These are phyloP conservation scores for Calamus simplicifolius DNA, from an alignment of 176 grass and related monocot genomes.

Conservation along the genomic window DNA sequence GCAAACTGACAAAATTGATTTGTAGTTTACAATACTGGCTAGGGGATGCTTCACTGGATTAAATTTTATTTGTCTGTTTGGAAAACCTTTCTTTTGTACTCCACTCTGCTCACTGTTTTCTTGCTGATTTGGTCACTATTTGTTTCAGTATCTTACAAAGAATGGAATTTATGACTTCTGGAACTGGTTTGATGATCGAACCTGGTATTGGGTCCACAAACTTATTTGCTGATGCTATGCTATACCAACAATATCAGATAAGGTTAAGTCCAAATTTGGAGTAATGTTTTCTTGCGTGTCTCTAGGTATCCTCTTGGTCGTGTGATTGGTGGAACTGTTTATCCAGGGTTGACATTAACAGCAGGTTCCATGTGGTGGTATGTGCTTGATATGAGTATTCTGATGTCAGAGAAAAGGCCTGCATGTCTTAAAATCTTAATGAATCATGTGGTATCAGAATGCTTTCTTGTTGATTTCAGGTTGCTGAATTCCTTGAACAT, in stretches of 20 bases:
- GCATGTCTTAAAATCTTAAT: too few species aligned
- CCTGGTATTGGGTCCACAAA: conserved; percentile 50
- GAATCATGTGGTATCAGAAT: too few species aligned
- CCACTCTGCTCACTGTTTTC: too few species aligned
- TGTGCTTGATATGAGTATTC: neutral
- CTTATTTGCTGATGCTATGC: conserved; percentile 3
- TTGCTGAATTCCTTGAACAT: conserved; percentile 85
- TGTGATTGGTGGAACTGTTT: conserved; percentile 95
- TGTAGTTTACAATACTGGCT: too few species aligned
- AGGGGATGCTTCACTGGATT: too few species aligned
- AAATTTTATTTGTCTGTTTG: too few species aligned
- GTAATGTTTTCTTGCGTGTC: conserved; percentile 3
- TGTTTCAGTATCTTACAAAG: conserved; percentile 89
- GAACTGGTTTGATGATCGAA: conserved; percentile 99
- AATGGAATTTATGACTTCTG: conserved; percentile 99
- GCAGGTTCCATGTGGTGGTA: conserved; percentile 97
- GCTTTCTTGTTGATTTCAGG: conserved; percentile 37
- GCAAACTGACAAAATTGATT: too few species aligned
- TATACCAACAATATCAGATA: neutral
- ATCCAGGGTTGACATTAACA: conserved; percentile 94
- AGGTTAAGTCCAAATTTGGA: neutral
- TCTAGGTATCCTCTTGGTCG: conserved; percentile 95
- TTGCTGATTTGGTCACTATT: conserved; percentile 7
- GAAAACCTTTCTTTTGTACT: too few species aligned
- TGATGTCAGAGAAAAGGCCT: too few species aligned